These are phyloP conservation scores for Syncephalastrum monosporum DNA, from an alignment of 371 early-diverging fungal species.

Conservation along the genomic window DNA sequence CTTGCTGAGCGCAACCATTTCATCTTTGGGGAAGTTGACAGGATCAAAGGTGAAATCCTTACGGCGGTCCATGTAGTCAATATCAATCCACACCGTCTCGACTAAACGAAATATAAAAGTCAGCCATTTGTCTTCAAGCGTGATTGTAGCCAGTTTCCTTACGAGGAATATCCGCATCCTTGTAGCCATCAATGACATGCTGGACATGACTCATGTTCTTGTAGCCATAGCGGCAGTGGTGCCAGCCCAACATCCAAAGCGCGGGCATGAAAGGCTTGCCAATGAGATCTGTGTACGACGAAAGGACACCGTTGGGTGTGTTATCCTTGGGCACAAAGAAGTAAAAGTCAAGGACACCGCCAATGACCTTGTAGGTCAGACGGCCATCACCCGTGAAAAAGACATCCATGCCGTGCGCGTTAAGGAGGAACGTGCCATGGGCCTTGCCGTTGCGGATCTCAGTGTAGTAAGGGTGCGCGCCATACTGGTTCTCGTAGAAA, in stretches of 20 bases:
- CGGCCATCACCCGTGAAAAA: conserved; percentile 40
- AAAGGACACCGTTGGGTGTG: conserved; percentile 54
- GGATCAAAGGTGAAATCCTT: conserved; percentile 53
- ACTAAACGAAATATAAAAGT: conserved; percentile 5
- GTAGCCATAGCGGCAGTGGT: conserved; percentile 77
- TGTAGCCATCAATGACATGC: conserved; percentile 47
- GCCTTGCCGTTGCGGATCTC: conserved; percentile 63
- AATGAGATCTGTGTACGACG: conserved; percentile 67
- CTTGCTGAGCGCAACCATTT: conserved; percentile 25
- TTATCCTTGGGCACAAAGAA: conserved; percentile 56
- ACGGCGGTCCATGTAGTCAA: conserved; percentile 64
- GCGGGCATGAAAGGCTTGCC: conserved; percentile 62
- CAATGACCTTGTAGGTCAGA: conserved; percentile 57
- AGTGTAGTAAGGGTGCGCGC: conserved; percentile 69
- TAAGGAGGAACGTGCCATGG: conserved; percentile 60
- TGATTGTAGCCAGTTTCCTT: conserved; percentile 22
- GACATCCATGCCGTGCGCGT: conserved; percentile 77
- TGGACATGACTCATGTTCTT: conserved; percentile 54
- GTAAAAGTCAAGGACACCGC: conserved; percentile 65
- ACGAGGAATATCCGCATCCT: conserved; percentile 56
- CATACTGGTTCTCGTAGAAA: conserved; percentile 62
- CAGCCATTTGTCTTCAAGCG: too few species aligned
- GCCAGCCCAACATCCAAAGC: conserved; percentile 57
- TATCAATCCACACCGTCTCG: conserved; percentile 71
- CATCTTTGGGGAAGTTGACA: conserved; percentile 36